A percentile compares a stretch with the other conserved stretches of the same genome.
Evolutionary conservation across 352 stramenopile species (phyloP).

Genomic region (Phytophthora foliorum): DNA sequence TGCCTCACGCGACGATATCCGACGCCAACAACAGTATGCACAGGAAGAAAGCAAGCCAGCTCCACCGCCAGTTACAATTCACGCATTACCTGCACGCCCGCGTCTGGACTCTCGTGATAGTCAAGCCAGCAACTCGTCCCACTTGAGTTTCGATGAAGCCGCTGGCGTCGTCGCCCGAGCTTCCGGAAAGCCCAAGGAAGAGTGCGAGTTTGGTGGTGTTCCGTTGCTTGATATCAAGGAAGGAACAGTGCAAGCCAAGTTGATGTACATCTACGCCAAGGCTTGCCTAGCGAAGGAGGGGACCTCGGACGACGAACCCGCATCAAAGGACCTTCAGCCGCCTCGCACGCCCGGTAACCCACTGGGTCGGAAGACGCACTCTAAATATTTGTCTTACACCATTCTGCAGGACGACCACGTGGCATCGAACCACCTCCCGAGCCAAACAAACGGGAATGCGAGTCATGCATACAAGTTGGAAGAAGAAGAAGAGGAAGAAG

Average conservation of each 20-base stretch:
- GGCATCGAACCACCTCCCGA: constrained; percentile 28
- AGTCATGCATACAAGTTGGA: constrained; percentile 7
- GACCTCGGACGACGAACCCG: constrained; percentile 25
- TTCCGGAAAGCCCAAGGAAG: constrained; percentile 60
- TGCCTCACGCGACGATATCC: constrained; percentile 21
- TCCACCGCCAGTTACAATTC: constrained; percentile 2
- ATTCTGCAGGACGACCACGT: constrained; percentile 41
- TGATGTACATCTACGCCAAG: constrained; percentile 81
- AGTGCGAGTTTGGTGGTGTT: constrained; percentile 74
- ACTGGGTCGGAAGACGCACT: constrained; percentile 46
- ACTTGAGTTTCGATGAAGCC: constrained; percentile 62
- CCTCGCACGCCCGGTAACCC: constrained; percentile 41
- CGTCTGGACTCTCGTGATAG: constrained; percentile 37
- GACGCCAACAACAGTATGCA: constrained; percentile 17
- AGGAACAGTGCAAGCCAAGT: constrained; percentile 70
- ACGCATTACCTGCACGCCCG: constrained; percentile 8
- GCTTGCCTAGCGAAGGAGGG: constrained; percentile 76
- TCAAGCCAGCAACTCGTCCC: constrained; percentile 37
- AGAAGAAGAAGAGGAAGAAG: constrained; percentile 2
- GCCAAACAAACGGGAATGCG: constrained; percentile 3
- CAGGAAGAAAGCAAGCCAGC: constrained; percentile 21
- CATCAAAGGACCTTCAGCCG: constrained; percentile 26
- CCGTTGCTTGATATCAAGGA: constrained; percentile 69
- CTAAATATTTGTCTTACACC: constrained; percentile 52
- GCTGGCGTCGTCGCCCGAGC: constrained; percentile 65